A percentile compares a stretch with the other conserved stretches of the same genome.
Conservation (phyloP, 2,329 filamentous ascomycete species). For the Monosporascus sp. region DNA sequence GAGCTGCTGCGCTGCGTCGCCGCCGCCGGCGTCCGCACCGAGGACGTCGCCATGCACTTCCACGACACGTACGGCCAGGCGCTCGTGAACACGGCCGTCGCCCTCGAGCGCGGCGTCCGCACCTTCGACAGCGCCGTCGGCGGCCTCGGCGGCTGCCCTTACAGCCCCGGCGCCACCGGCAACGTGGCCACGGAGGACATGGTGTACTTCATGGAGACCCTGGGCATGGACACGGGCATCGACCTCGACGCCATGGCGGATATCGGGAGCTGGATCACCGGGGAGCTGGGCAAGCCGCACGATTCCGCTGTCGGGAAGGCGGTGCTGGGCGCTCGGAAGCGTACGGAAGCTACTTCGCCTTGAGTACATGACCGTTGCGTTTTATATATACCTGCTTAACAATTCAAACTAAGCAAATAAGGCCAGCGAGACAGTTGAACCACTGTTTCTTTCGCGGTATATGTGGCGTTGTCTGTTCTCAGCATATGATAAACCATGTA, state of each 20-base stretch:
- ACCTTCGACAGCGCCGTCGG: constrained; percentile 64
- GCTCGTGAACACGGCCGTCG: constrained; percentile 59
- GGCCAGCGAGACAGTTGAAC: too few relatives aligned
- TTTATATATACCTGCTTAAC: too few relatives aligned
- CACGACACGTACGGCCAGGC: constrained; percentile 70
- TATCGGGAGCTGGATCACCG: constrained; percentile 55
- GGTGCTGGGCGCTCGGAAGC: constrained; percentile 24
- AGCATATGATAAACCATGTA: too few relatives aligned
- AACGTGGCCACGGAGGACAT: constrained; percentile 50
- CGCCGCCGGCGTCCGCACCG: constrained; percentile 47
- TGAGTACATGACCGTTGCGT: not conserved
- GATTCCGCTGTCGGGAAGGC: constrained; percentile 29
- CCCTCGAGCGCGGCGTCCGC: constrained; percentile 56
- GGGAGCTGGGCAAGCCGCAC: constrained; percentile 41
- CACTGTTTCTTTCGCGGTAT: too few relatives aligned
- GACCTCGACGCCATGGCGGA: constrained; percentile 48
- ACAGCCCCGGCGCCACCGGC: constrained; percentile 62
- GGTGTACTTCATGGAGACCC: constrained; percentile 41
- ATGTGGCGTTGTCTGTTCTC: too few relatives aligned
- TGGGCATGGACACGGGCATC: constrained; percentile 56
- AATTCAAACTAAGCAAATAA: too few relatives aligned
- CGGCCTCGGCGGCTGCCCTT: constrained; percentile 64
- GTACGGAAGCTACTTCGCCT: constrained; percentile 2
- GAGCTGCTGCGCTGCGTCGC: constrained; percentile 44
- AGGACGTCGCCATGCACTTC: constrained; percentile 62